Percentiles rank a stretch among this genome's conserved stretches.
phyloP scores from a whole-genome alignment of 2,329 filamentous ascomycete species.

The Dothistroma septosporum region DNA sequence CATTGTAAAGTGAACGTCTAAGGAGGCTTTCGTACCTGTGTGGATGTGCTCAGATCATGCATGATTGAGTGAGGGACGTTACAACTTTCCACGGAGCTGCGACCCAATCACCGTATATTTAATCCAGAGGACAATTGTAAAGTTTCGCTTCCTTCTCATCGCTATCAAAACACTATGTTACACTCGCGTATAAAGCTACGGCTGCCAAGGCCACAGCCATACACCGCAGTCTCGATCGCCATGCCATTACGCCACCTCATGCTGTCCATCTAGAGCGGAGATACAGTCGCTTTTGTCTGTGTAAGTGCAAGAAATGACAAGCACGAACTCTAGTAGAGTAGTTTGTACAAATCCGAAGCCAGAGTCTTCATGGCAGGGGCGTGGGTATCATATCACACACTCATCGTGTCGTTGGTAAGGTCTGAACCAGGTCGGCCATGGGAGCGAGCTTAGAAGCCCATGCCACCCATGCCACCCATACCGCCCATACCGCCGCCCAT shows the following conservation, averaged over 20 bases:
- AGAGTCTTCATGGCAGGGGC: slow-evolving; percentile 1
- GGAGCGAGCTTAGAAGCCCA: slow-evolving; percentile 27
- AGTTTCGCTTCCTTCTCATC: slow-evolving; percentile 12
- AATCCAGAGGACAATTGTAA: neutral
- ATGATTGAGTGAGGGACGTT: no score
- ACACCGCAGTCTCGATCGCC: slow-evolving; percentile 4
- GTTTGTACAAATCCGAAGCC: slow-evolving; percentile 14
- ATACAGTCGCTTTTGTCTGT: slow-evolving; percentile 6
- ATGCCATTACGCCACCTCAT: slow-evolving; percentile 9
- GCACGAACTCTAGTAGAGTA: slow-evolving; percentile 8
- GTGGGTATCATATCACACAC: slow-evolving; percentile 16
- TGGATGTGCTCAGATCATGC: no score
- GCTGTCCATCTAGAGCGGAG: slow-evolving; percentile 12
- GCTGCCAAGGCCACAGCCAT: neutral
- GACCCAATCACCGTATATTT: no score
- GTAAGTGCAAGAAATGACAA: slow-evolving; percentile 13
- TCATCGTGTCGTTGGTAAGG: slow-evolving; percentile 6
- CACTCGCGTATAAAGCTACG: slow-evolving; percentile 4
- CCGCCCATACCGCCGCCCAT: slow-evolving; percentile 59
- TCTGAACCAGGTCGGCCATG: neutral
- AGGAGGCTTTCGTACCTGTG: no score
- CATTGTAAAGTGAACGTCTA: no score
- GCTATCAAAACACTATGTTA: slow-evolving; percentile 23
- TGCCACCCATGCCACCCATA: slow-evolving; percentile 44
- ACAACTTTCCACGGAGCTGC: no score